A percentile compares a stretch with the other conserved stretches of the same genome.
phyloP scores from a whole-genome alignment of 257 asterid genomes.

The Nicotiana sylvestris region DNA sequence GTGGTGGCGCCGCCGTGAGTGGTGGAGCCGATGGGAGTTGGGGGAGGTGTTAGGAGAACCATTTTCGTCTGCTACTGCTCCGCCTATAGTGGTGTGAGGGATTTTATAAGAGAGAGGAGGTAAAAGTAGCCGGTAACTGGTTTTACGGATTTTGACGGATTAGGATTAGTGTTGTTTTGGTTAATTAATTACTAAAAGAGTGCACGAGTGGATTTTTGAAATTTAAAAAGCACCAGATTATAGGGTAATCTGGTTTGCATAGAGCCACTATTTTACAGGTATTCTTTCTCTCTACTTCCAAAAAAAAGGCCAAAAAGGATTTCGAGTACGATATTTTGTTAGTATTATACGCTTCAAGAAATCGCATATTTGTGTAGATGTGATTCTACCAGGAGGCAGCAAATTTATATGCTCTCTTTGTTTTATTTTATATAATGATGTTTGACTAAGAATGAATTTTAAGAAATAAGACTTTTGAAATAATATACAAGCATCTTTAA shows the following conservation, averaged over 20 bases:
- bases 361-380: neutral
- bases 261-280: neutral
- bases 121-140: neutral
- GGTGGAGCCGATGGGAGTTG: conserved; percentile 14
- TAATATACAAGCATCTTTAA: no score
- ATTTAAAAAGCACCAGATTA: neutral
- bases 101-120: neutral
- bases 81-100: neutral
- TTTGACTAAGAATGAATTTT: no score
- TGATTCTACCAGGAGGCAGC: neutral
- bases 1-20: neutral
- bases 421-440: no score
- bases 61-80: neutral
- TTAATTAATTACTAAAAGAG: no score
- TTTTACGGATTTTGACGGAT: neutral
- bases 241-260: neutral
- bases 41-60: conserved; percentile 23
- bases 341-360: neutral
- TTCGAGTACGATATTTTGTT: no score
- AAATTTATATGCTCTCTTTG: no score
- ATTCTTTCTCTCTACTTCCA: neutral
- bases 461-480: no score
- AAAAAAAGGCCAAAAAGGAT: no score
- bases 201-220: neutral
- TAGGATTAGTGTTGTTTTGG: neutral